These are phyloP conservation scores for Ophiostoma perfectum DNA, from an alignment of 2,329 filamentous ascomycete species.

Conservation along the genomic window DNA sequence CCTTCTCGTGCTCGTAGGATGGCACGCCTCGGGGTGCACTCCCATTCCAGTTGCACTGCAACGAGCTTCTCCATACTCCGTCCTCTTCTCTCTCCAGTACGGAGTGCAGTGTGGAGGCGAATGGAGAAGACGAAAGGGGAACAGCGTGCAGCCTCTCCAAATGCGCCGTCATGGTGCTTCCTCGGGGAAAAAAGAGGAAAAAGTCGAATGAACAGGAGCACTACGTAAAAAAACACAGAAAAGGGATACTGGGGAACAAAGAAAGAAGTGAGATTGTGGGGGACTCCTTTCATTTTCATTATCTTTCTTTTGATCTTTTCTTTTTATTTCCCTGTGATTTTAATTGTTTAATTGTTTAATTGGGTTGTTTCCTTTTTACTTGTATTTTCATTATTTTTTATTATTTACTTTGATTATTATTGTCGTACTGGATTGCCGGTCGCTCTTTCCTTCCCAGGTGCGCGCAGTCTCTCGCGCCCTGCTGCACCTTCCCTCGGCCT, in stretches of 20 bases:
- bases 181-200: slow-evolving; percentile 16
- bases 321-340: neutral
- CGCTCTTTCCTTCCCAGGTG: neutral
- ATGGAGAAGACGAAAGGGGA: slow-evolving; percentile 5
- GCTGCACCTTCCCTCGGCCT: neutral
- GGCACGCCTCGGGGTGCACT: neutral
- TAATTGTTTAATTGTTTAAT: neutral
- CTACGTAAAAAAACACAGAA: neutral
- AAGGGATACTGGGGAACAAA: slow-evolving; percentile 13
- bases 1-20: neutral
- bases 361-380: neutral
- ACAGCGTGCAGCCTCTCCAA: slow-evolving; percentile 1
- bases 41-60: no score
- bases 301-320: neutral
- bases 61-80: slow-evolving; percentile 9
- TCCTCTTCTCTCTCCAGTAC: neutral
- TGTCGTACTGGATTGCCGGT: neutral
- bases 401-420: neutral
- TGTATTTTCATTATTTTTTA: neutral
- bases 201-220: neutral
- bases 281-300: neutral
- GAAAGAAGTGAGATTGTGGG: neutral
- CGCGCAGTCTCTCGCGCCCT: neutral
- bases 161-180: slow-evolving; percentile 15
- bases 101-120: slow-evolving; percentile 11